These are phyloP conservation scores for Zea luxurians DNA, from an alignment of 176 grass and related monocot species.

Conservation along the genomic window DNA sequence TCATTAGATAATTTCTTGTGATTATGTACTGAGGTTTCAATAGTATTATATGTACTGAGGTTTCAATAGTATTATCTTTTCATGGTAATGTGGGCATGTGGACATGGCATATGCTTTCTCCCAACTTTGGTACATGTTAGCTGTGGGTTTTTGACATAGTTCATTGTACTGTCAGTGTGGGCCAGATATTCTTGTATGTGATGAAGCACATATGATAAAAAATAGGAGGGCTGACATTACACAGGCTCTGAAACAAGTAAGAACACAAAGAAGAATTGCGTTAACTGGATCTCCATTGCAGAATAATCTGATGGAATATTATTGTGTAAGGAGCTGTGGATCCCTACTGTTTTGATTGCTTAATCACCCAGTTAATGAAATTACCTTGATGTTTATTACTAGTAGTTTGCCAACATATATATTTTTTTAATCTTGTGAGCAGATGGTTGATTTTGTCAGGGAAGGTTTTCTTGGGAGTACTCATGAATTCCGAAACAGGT, in stretches of 20 bases:
- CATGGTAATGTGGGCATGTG: constrained; percentile 10
- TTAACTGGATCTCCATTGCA: constrained; percentile 96
- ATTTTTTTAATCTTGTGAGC: constrained; percentile 46
- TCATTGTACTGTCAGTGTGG: constrained; percentile 62
- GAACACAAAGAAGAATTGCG: constrained; percentile 91
- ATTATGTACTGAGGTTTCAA: constrained; percentile 21
- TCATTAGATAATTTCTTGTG: constrained; percentile 15
- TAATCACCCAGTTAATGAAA: constrained; percentile 21
- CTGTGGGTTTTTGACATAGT: constrained; percentile 41
- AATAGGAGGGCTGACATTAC: constrained; percentile 92
- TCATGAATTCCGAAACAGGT: constrained; percentile 97
- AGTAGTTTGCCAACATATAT: constrained; percentile 2
- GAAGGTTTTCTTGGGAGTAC: constrained; percentile 96
- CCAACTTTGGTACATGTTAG: constrained; percentile 9
- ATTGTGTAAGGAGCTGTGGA: constrained; percentile 70
- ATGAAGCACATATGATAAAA: constrained; percentile 99
- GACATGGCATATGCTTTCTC: constrained; percentile 3
- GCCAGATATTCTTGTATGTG: constrained; percentile 97
- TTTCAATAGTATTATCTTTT: background rate
- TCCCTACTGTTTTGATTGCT: constrained; percentile 19
- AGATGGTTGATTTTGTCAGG: constrained; percentile 99
- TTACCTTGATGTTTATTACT: constrained; percentile 33
- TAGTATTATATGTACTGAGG: background rate
- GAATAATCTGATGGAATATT: constrained; percentile 99
- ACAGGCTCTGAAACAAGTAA: constrained; percentile 89